Base-by-base conservation (phyloP, 1,284 basidiomycete genomes). In the Gymnopus androsaceus region DNA sequence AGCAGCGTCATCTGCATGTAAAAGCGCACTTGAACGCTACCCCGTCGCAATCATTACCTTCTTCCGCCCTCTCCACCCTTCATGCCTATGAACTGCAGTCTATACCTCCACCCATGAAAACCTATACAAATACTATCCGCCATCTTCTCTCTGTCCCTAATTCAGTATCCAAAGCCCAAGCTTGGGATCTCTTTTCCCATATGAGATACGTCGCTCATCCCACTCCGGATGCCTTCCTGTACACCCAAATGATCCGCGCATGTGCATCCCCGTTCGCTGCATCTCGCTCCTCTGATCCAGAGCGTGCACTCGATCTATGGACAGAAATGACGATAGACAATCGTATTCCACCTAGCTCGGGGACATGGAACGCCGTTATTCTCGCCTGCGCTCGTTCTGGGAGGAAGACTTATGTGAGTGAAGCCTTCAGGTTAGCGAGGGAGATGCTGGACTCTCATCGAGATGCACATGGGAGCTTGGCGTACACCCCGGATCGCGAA, bases 121-220 rank as follows among this genome's bases (percentile, higher is more conserved):
- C 86, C 2, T 92, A 92, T 64, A 82, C 83, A 4, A 77, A 80
- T 28, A 68, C 84, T 38, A 88, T 92, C 54, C 74, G 75, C 1
- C 68, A 79, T 21, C 83, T 92, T 28, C 80, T 88, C 60, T 75
- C 75, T n/a, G 72, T 75, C n/a, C n/a, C n/a, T 50, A 71, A 77
- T 28, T 72, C 82, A 23, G 54, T 80, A 15, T 80, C 80, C 2
- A 80, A 81, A 38, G 87, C 89, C 0, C 85, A 92, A 58, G 94
- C 92, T 0, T 97, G 93, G 93, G 93, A 98, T 65, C 79, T 98
- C 23, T 98, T 94, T 69, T 78, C 91, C 2, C 95, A 98, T 69
- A 97, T 98, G 92, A 92, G 97, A 51, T 92, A 98, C 53, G 88
- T 91, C 5, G 93, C 95, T 0, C 94, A 99, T 66, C 87, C 94